These are phyloP conservation scores for Fusarium sp. DNA, from an alignment of 2,329 filamentous ascomycete genomes.

Conservation along the genomic window DNA sequence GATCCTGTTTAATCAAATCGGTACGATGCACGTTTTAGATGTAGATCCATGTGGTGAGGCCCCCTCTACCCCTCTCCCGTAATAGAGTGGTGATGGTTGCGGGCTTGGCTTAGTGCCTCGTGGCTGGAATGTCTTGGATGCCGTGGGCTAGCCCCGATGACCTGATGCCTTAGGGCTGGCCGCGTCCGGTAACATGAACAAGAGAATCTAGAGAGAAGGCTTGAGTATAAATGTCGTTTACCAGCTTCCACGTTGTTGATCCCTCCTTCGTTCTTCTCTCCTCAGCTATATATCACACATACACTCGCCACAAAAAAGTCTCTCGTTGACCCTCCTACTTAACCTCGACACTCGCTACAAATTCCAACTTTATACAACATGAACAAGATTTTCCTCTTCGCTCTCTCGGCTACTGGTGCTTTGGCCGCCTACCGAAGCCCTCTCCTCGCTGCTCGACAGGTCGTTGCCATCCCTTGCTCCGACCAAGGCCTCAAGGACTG, in stretches of 20 bases:
- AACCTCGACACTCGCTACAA: slow-evolving; percentile 8
- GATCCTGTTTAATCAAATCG: neutral
- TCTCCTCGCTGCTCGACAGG: slow-evolving; percentile 35
- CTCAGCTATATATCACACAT: neutral
- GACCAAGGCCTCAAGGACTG: slow-evolving; percentile 43
- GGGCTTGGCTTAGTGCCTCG: slow-evolving; percentile 16
- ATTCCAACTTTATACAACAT: slow-evolving; percentile 28
- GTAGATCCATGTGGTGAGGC: neutral
- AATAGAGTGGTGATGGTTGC: neutral
- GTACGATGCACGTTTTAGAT: neutral
- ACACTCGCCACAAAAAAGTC: neutral
- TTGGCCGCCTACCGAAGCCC: slow-evolving; percentile 33
- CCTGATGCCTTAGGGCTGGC: slow-evolving; percentile 2
- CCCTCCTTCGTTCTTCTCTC: neutral
- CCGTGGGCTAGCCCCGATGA: slow-evolving; percentile 7
- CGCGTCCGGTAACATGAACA: slow-evolving; percentile 13
- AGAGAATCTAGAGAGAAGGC: neutral
- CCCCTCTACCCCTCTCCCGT: neutral
- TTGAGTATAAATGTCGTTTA: neutral
- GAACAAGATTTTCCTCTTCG: slow-evolving; percentile 43
- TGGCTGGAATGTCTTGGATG: slow-evolving; percentile 34
- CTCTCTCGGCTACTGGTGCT: slow-evolving; percentile 33
- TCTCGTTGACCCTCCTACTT: slow-evolving; percentile 5
- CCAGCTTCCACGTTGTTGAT: neutral
- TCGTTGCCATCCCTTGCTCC: slow-evolving; percentile 39